These are phyloP conservation scores for Holtermanniella nyarrowii DNA, from an alignment of 768 basidiomycete species.

Conservation along the genomic window DNA sequence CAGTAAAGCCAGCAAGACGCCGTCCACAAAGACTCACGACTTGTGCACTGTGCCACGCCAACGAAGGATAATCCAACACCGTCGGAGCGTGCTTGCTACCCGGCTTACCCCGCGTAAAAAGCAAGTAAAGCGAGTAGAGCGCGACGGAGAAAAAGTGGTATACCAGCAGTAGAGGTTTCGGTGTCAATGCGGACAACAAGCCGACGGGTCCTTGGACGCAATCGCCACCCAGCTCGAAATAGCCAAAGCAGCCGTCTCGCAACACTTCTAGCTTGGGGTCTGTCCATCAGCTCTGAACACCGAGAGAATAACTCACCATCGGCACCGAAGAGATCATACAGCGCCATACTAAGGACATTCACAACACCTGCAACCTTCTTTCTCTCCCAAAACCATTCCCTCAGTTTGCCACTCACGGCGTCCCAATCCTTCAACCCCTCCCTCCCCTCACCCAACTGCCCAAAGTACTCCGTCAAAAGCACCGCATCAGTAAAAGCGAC, in stretches of 20 bases:
- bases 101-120: slow-evolving; percentile 59
- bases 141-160: slow-evolving; percentile 94
- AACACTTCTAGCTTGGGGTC: slow-evolving; percentile 44
- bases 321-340: slow-evolving; percentile 90
- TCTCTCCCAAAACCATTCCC: slow-evolving; percentile 73
- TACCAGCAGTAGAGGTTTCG: slow-evolving; percentile 68
- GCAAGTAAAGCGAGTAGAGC: slow-evolving; percentile 81
- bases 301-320: slow-evolving; percentile 61
- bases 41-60: slow-evolving; percentile 53
- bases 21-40: slow-evolving; percentile 53
- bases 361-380: slow-evolving; percentile 76
- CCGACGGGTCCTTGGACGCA: slow-evolving; percentile 80
- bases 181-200: slow-evolving; percentile 69
- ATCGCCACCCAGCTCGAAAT: slow-evolving; percentile 87
- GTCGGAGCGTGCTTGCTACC: neutral
- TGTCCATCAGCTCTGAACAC: slow-evolving; percentile 47
- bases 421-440: slow-evolving; percentile 42
- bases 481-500: slow-evolving; percentile 84
- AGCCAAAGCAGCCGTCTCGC: slow-evolving; percentile 79
- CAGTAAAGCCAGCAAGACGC: slow-evolving; percentile 3
- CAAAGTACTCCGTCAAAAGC: slow-evolving; percentile 55
- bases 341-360: slow-evolving; percentile 82
- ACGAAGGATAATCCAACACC: slow-evolving; percentile 53
- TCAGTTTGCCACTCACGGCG: slow-evolving; percentile 45
- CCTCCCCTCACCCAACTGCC: slow-evolving; percentile 15